A percentile compares a stretch with the other conserved stretches of the same genome.
Evolutionary conservation across 306 rosid genomes (phyloP).

Genomic region (Leucaena leucocephala): DNA sequence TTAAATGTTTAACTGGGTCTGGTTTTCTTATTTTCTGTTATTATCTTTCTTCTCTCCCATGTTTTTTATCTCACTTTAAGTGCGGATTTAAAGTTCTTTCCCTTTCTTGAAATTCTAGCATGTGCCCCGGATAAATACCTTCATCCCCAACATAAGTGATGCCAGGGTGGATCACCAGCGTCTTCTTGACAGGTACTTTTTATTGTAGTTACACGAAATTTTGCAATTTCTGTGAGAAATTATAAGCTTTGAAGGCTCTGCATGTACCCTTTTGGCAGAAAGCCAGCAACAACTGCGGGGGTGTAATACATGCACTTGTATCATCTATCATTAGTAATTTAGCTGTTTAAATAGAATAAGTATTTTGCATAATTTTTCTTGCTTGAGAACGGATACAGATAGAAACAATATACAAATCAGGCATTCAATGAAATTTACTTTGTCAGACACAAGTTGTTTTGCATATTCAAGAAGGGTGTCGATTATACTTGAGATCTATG

Average conservation of each 20-base stretch:
- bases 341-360: neutral
- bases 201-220: conserved; percentile 24
- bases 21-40: neutral
- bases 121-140: conserved; percentile 82
- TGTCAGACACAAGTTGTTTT: neutral
- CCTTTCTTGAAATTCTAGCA: conserved; percentile 58
- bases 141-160: conserved; percentile 68
- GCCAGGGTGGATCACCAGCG: conserved; percentile 89
- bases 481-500: no score
- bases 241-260: conserved; percentile 13
- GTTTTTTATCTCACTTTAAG: conserved; percentile 3
- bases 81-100: neutral
- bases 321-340: neutral
- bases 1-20: neutral
- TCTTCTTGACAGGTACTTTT: conserved; percentile 74
- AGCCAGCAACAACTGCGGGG: neutral
- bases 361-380: neutral
- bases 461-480: neutral
- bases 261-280: conserved; percentile 11
- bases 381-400: neutral
- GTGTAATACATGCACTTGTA: neutral
- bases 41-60: neutral
- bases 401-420: neutral
- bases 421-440: conserved; percentile 15
- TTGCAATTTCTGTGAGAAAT: conserved; percentile 1